Evolutionary conservation across 169 alveolate species (phyloP).

Genomic region (Eimeria tenella): DNA sequence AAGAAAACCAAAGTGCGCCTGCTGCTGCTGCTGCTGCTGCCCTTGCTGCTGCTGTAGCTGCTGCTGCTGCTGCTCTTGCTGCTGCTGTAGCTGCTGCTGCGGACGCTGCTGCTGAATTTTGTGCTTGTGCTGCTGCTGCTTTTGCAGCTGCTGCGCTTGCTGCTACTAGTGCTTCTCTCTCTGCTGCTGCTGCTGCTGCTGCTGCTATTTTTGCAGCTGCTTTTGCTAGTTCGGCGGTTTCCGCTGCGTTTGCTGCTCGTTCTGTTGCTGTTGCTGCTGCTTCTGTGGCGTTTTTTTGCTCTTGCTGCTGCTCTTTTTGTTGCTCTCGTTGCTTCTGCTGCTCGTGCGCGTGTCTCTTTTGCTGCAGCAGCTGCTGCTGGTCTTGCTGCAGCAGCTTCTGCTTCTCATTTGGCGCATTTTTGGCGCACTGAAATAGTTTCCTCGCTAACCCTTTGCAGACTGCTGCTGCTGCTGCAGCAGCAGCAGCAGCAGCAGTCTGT

Average conservation of each 20-base stretch:
- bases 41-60: not conserved
- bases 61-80: not conserved
- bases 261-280: not conserved
- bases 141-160: not conserved
- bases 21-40: not conserved
- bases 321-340: not conserved
- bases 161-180: not conserved
- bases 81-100: not conserved
- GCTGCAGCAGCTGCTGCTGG: not conserved
- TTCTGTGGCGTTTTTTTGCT: not conserved
- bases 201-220: not conserved
- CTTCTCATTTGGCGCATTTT: no score
- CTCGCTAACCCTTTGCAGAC: no score
- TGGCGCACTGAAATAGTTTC: no score
- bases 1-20: no score
- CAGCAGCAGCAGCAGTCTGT: not conserved
- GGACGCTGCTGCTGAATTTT: not conserved
- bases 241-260: not conserved
- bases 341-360: not conserved
- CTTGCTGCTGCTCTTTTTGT: no score
- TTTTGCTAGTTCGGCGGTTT: not conserved
- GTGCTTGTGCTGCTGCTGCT: not conserved
- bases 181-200: not conserved
- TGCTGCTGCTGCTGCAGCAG: not conserved
- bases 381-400: not conserved